A percentile compares a stretch with the other conserved stretches of the same genome.
Evolutionary conservation across 768 basidiomycete genomes (phyloP).

Genomic region (Scleroderma bovista): DNA sequence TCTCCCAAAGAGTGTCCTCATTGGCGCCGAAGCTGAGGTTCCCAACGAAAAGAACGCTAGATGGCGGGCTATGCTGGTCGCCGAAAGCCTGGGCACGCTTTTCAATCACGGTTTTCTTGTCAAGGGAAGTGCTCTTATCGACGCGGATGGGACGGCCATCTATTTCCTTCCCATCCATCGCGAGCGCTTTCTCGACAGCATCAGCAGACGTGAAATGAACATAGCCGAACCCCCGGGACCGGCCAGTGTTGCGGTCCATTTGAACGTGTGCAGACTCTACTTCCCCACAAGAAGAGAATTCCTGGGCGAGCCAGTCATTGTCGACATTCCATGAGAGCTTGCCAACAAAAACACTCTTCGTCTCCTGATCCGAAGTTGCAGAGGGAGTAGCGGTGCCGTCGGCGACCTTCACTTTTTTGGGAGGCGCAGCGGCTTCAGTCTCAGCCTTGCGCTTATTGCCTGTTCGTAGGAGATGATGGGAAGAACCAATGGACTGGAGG

Average conservation of each 20-base stretch:
- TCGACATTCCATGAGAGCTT: conserved; percentile 95
- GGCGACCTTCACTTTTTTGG: conserved; percentile 80
- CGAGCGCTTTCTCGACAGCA: conserved; percentile 77
- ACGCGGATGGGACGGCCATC: conserved; percentile 88
- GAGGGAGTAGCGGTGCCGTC: conserved; percentile 39
- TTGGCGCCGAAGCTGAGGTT: conserved; percentile 76
- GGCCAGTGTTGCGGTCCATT: conserved; percentile 75
- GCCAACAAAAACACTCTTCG: conserved; percentile 84
- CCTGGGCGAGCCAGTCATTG: conserved; percentile 88
- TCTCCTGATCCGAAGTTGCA: conserved; percentile 37
- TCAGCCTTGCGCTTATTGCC: conserved; percentile 79
- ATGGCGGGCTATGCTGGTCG: conserved; percentile 63
- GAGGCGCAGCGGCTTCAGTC: conserved; percentile 47
- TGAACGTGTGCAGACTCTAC: conserved; percentile 86
- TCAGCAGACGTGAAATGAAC: conserved; percentile 68
- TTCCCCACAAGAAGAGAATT: conserved; percentile 87
- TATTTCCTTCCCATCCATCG: conserved; percentile 80
- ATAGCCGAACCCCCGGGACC: conserved; percentile 81
- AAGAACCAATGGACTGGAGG: background rate
- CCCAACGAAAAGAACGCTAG: conserved; percentile 81
- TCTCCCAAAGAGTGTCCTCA: conserved; percentile 86
- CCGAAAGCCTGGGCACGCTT: conserved; percentile 74
- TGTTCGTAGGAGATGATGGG: conserved; percentile 2
- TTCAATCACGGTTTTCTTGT: conserved; percentile 52
- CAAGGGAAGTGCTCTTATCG: conserved; percentile 65